phyloP scores from a whole-genome alignment of 1,139 yeast species.

The Candida sanyaensis region DNA sequence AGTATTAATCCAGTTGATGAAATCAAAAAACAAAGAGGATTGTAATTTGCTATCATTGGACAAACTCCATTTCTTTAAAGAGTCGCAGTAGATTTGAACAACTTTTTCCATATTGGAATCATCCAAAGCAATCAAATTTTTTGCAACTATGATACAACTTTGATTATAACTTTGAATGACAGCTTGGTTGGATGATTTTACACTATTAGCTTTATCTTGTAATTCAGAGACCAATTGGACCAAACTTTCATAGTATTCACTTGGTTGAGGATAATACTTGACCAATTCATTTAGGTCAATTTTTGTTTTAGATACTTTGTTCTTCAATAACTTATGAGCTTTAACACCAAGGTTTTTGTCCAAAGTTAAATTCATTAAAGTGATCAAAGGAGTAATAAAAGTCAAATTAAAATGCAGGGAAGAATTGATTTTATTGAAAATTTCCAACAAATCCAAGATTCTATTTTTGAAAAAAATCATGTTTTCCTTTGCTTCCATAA shows the following conservation, averaged over 20 bases:
- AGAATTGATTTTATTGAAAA: slow-evolving; percentile 53
- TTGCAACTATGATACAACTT: slow-evolving; percentile 61
- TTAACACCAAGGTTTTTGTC: slow-evolving; percentile 72
- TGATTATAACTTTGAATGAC: slow-evolving; percentile 61
- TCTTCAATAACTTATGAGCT: slow-evolving; percentile 70
- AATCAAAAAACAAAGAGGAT: slow-evolving; percentile 70
- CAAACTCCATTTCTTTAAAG: slow-evolving; percentile 64
- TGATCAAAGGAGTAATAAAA: slow-evolving; percentile 60
- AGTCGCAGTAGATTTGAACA: slow-evolving; percentile 55
- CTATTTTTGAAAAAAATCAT: slow-evolving; percentile 80
- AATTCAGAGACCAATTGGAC: slow-evolving; percentile 31
- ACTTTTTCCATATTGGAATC: slow-evolving; percentile 33
- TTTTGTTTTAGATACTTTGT: slow-evolving; percentile 59
- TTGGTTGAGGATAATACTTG: slow-evolving; percentile 19
- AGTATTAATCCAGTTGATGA: slow-evolving; percentile 75
- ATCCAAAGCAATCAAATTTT: slow-evolving; percentile 48
- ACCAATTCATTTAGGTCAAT: slow-evolving; percentile 24
- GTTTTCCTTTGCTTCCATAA: slow-evolving; percentile 72
- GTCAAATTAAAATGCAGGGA: slow-evolving; percentile 42
- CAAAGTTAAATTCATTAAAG: slow-evolving; percentile 61
- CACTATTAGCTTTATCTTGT: slow-evolving; percentile 42
- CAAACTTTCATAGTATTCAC: slow-evolving; percentile 19
- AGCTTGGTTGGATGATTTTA: slow-evolving; percentile 48
- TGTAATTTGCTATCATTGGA: slow-evolving; percentile 51
- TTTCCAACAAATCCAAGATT: slow-evolving; percentile 72